Evolutionary conservation across 805 yeast genomes (phyloP), one percentile per base, ranked within the genome.

Genomic region (Nakazawaea wickerhamii): DNA sequence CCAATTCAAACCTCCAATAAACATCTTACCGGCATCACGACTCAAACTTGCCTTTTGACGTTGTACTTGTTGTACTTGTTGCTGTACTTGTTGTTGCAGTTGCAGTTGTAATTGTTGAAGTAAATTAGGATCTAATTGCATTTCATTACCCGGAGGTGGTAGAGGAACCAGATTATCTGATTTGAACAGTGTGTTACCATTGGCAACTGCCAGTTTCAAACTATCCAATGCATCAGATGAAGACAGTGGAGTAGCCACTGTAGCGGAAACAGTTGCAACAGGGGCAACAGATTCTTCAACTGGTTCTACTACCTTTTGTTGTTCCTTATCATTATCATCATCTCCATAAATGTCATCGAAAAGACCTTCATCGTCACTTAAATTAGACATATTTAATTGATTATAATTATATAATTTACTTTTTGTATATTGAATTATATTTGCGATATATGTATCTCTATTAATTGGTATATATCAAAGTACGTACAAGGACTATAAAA

Each of bases 1-100:
- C 98, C 98, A 91, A 57, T 91, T 93, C 54, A 91, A 77, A 39
- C 99, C 99, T 49, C 99, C 99, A 61, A 88, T 78, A 57, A 89
- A 89, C 95, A 89, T 85, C 59, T 89, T 89, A 42, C 95, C 95
- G n/a, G 47, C 42, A 20, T 42, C 50, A n/a, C 47, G 45, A 11
- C 22, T 27, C 13, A 42, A 30, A 2, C 40, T 27, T 19, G 46
- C 48, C 20, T 31, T 40, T 9, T 36, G 36, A 28, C 38, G 43
- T 25, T 36, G 45, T 20, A 39, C 48, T n/a, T 44, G 45, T 34
- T 41, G 54, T 15, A 38, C 54, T 30, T 41, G 53, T 46, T 51
- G 52, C 36, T 52, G 52, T 17, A 44, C 36, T 38, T 44, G 50
- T 30, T 43, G 53, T 40, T 38, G 52, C 51, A 40, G 48, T 30